Percentiles rank a stretch among this genome's conserved stretches.
These are phyloP conservation scores for Syzygium jambos DNA, from an alignment of 345 rosid species.

Conservation along the genomic window DNA sequence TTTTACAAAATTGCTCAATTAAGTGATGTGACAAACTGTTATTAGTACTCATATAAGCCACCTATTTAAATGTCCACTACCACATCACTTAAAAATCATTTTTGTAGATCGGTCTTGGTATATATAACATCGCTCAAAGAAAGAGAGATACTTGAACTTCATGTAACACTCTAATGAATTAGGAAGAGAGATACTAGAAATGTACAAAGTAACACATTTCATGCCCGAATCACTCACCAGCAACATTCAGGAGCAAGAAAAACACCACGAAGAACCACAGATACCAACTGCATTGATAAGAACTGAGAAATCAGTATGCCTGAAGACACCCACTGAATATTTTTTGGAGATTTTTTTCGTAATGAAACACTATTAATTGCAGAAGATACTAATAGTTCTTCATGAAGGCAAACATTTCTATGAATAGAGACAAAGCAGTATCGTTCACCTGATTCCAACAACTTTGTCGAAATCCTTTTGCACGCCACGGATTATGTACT, in stretches of 20 bases:
- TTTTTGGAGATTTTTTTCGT: not conserved
- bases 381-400: not conserved
- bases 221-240: conserved; percentile 23
- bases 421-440: not conserved
- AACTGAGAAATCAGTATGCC: not conserved
- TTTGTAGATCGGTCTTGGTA: not conserved
- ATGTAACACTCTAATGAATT: not conserved
- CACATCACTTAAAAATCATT: not conserved
- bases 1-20: not conserved
- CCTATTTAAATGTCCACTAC: not conserved
- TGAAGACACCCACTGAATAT: not conserved
- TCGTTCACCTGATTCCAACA: not conserved
- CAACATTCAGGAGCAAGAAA: conserved; percentile 65
- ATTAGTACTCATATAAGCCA: not conserved
- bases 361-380: not conserved
- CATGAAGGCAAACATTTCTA: not conserved
- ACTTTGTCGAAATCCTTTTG: not conserved
- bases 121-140: not conserved
- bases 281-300: conserved; percentile 55
- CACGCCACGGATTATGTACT: conserved; percentile 15
- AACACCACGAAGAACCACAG: conserved; percentile 79
- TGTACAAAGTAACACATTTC: too few relatives aligned
- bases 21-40: not conserved
- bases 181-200: not conserved
- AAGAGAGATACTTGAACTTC: not conserved